A percentile compares a stretch with the other conserved stretches of the same genome.
These are phyloP conservation scores for Exserohilum turcica DNA, from an alignment of 2,329 filamentous ascomycete species.

Conservation along the genomic window DNA sequence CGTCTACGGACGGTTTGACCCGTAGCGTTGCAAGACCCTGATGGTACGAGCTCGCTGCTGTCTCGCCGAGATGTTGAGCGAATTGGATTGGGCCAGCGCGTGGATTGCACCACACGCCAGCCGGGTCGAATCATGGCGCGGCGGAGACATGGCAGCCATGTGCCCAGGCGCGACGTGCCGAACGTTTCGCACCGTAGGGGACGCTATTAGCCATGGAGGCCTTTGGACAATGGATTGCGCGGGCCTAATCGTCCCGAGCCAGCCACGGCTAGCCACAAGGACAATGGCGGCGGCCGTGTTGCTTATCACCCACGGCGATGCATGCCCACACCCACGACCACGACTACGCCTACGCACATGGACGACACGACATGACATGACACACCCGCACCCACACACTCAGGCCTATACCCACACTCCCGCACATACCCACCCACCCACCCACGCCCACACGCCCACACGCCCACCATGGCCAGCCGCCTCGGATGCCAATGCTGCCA, in stretches of 20 bases:
- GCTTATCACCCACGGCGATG: slow-evolving; percentile 11
- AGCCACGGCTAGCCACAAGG: slow-evolving; percentile 8
- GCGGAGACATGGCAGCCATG: slow-evolving; percentile 12
- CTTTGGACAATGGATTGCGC: slow-evolving; percentile 8
- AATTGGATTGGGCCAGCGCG: not conserved
- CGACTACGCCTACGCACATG: no score
- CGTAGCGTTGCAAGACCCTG: slow-evolving; percentile 26
- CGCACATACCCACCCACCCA: no score
- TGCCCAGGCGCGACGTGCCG: slow-evolving; percentile 15
- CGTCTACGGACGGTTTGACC: slow-evolving; percentile 24
- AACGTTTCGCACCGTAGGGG: slow-evolving; percentile 10
- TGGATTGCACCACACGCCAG: no score
- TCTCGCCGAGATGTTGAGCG: slow-evolving; percentile 11
- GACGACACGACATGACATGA: no score
- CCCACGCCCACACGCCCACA: no score
- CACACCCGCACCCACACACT: no score
- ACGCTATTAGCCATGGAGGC: slow-evolving; percentile 6
- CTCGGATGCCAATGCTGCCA: no score
- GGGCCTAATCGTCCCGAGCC: slow-evolving; percentile 4
- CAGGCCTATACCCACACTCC: no score
- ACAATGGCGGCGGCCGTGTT: slow-evolving; percentile 10
- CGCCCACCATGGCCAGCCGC: no score
- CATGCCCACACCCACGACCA: no score
- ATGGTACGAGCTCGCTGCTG: slow-evolving; percentile 6
- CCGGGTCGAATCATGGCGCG: slow-evolving; percentile 12